phyloP scores from a whole-genome alignment of 352 stramenopile genomes.

The Phytophthora pistaciae region DNA sequence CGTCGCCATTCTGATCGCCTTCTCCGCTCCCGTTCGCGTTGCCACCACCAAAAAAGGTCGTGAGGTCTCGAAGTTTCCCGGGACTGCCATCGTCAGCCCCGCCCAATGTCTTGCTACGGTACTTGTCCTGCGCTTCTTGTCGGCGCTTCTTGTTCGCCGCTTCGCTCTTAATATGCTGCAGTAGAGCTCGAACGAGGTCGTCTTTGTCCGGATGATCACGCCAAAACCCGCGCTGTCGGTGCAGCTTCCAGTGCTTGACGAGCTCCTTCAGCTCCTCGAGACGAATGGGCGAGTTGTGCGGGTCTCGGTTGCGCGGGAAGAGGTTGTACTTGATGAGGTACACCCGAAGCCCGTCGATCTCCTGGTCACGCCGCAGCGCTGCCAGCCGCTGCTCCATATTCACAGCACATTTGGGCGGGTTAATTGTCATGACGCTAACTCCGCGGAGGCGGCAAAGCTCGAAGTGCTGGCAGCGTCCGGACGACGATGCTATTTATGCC shows the following conservation, averaged over 20 bases:
- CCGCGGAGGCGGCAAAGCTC: background rate
- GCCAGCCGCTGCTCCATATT: constrained; percentile 90
- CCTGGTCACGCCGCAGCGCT: constrained; percentile 79
- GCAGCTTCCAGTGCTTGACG: constrained; percentile 92
- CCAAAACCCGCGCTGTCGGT: constrained; percentile 91
- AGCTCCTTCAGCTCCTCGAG: constrained; percentile 93
- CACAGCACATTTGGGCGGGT: constrained; percentile 80
- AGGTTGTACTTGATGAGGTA: constrained; percentile 92
- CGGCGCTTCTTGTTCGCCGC: constrained; percentile 82
- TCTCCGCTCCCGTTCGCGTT: constrained; percentile 13
- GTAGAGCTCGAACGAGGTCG: constrained; percentile 85
- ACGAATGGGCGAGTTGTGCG: constrained; percentile 87
- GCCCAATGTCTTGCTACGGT: constrained; percentile 49
- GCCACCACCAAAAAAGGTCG: constrained; percentile 55
- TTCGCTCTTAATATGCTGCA: constrained; percentile 89
- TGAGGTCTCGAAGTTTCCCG: constrained; percentile 70
- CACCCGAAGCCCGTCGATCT: constrained; percentile 83
- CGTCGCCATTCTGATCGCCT: constrained; percentile 10
- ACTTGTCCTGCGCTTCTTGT: constrained; percentile 86
- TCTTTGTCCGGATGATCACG: constrained; percentile 92
- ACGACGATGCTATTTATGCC: constrained; percentile 22
- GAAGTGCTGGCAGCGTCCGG: constrained; percentile 11
- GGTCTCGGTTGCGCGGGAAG: constrained; percentile 85
- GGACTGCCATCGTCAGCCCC: constrained; percentile 25
- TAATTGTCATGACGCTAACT: constrained; percentile 66